Evolutionary conservation across 805 yeast genomes (phyloP), one percentile per base, ranked within the genome.

Genomic region (Yamadazyma philogaea): DNA sequence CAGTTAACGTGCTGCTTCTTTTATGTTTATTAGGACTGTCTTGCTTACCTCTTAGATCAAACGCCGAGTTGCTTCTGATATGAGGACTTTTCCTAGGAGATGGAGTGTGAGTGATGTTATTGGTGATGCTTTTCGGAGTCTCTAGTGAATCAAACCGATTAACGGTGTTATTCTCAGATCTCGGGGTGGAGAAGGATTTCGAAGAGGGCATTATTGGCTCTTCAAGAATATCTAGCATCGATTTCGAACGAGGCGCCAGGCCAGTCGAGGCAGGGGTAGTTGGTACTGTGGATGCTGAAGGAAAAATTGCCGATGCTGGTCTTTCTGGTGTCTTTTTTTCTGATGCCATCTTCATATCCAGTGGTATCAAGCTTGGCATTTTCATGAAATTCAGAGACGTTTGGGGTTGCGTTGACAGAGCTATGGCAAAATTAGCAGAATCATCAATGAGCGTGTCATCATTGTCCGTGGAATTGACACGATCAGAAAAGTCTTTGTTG

Each of bases 361-460:
- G 40, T 1, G 53, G 53, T 1, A 49, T 28, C 14, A 49, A 34
- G 18, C 41, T 38, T 14, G 53, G 53, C 53, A 49, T 49, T 27
- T 49, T 44, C 10, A 49, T 40, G 21, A 27, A 49, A 19, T 46
- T 41, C 30, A 37, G 39, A 17, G 30, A 20, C 11, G 43, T 14
- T 8, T n/a, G 5, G 16, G 16, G 20, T 16, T 28, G 16, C 12
- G 30, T 15, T 17, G 14, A 12, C 7, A 17, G 30, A 3, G 22
- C 12, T 8, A 33, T 5, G 8, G 8, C 12, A 11, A 7, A n/a
- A 7, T 24, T 24, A 24, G 28, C 10, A 3, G 43, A 27, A n/a
- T 53, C 55, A 19, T 58, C 62, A 14, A 54, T 51, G 31, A 59
- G 47, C 7, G 64, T 60, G 18, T 55, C 61, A 15, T 60, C 63